Percentiles rank a stretch among this genome's conserved stretches.
These are phyloP conservation scores for Aspergillus sp. DNA, from an alignment of 2,329 filamentous ascomycete species.

Conservation along the genomic window DNA sequence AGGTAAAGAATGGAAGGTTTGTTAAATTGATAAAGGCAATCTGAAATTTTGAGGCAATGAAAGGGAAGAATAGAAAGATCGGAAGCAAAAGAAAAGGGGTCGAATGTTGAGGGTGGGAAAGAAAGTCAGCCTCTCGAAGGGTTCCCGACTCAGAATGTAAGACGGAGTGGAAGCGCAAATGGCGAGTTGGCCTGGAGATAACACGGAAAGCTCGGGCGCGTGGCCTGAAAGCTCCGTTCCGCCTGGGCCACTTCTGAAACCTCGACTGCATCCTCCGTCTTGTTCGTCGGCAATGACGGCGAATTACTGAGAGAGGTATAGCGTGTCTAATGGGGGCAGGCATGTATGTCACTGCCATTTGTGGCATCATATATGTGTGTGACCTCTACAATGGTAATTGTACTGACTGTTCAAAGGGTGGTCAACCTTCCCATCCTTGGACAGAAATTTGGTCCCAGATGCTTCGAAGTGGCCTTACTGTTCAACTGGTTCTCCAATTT, in stretches of 20 bases:
- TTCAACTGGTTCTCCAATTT: too few relatives aligned
- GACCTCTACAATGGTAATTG: too few relatives aligned
- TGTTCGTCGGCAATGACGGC: too few relatives aligned
- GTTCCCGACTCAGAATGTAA: background rate
- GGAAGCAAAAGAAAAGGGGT: background rate
- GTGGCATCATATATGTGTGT: too few relatives aligned
- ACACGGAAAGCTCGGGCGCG: constrained; percentile 22
- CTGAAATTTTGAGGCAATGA: background rate
- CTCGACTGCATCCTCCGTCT: background rate
- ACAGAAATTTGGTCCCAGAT: too few relatives aligned
- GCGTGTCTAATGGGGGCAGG: background rate
- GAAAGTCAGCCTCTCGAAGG: background rate
- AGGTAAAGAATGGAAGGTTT: too few relatives aligned
- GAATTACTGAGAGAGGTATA: too few relatives aligned
- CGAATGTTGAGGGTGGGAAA: background rate
- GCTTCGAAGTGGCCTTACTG: too few relatives aligned
- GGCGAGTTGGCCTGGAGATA: constrained; percentile 28
- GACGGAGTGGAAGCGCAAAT: constrained; percentile 14
- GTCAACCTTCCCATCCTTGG: too few relatives aligned
- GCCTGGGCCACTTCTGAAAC: constrained; percentile 5
- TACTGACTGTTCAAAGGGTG: too few relatives aligned
- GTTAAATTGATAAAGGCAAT: background rate
- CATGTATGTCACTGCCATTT: background rate
- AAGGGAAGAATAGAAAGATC: background rate
- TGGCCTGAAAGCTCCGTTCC: constrained; percentile 17